Base-by-base conservation (phyloP, 345 rosid species). In the Citrus cavaleriei region DNA sequence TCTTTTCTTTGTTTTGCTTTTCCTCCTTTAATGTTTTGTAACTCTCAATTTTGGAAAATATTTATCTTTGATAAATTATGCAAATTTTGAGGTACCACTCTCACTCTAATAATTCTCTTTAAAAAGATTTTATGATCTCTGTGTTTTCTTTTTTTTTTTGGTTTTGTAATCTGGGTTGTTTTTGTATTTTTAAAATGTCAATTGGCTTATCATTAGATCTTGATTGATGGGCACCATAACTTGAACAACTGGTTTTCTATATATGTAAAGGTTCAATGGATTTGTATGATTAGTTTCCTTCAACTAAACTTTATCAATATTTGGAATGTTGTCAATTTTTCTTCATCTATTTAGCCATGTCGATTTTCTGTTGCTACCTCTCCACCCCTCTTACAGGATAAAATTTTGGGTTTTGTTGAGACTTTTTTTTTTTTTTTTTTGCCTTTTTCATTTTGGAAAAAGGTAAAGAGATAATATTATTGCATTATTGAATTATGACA, bases 181-280 rank as follows among this genome's bases (percentile, higher is more conserved):
- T 13, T 57, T 65, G 55, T 49, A 38, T 71, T 30, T 27, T 14
- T 49, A 25, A 38, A 77, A 28, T 60, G 35, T 77, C 70, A 8
- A 74, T 49, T 60, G 60, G 37, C 66, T 75, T 25, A 60, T 75
- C 75, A 64, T 60, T 76, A 69, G 88, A 82, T 84, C 86, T 80
- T 84, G 81, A 60, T 75, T 64, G 78, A 75, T 75, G 74, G 81
- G 75, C n/a, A 55, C 68, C 68, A 37, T 76, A 69, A 66, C 68
- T 72, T 68, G 24, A 71, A 67, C 19, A 72, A 25, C 37, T 72
- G 78, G 61, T 38, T 75, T 79, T 46, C 37, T 59, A 27, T 68
- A 65, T 64, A 65, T 79, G 58, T 72, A 12, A n/a, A 55, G 37
- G 34, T 61, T 61, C 69, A 66, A 38, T 69, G 71, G 68, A 32